Evolutionary conservation across 352 stramenopile genomes (phyloP).

Genomic region (Pythium insidiosum): DNA sequence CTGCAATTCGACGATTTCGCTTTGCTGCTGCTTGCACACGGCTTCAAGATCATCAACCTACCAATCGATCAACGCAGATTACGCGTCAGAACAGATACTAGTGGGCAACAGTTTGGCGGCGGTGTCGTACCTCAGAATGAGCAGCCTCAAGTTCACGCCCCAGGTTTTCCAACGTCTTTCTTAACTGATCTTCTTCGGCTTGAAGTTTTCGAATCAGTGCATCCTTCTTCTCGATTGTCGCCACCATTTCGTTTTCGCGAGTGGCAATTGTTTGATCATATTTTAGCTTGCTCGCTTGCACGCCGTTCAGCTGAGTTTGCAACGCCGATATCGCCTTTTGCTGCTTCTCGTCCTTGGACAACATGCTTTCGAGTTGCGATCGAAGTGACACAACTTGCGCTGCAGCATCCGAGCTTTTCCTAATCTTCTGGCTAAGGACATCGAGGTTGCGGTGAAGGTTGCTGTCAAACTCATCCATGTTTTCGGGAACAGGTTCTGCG

Average conservation of each 20-base stretch:
- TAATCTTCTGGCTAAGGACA: no score
- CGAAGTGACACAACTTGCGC: slow-evolving; percentile 4
- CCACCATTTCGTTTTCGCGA: slow-evolving; percentile 21
- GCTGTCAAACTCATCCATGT: no score
- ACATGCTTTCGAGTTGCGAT: background rate
- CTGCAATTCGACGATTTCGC: slow-evolving; percentile 24
- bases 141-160: slow-evolving; percentile 39
- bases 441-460: no score
- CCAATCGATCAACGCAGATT: background rate
- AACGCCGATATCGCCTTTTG: slow-evolving; percentile 12
- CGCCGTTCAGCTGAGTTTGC: slow-evolving; percentile 15
- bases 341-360: slow-evolving; percentile 11
- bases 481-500: no score
- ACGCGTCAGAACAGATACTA: background rate
- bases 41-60: slow-evolving; percentile 33
- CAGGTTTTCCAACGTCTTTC: slow-evolving; percentile 30
- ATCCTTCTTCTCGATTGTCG: slow-evolving; percentile 18
- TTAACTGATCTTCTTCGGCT: slow-evolving; percentile 19
- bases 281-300: slow-evolving; percentile 14
- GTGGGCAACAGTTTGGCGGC: no score
- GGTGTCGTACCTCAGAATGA: slow-evolving; percentile 44
- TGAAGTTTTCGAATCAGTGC: slow-evolving; percentile 18
- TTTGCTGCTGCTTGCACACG: slow-evolving; percentile 26
- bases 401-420: no score
- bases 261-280: slow-evolving; percentile 16